Base-by-base conservation (phyloP, 2,329 filamentous ascomycete species). In the Diaporthe sp. region DNA sequence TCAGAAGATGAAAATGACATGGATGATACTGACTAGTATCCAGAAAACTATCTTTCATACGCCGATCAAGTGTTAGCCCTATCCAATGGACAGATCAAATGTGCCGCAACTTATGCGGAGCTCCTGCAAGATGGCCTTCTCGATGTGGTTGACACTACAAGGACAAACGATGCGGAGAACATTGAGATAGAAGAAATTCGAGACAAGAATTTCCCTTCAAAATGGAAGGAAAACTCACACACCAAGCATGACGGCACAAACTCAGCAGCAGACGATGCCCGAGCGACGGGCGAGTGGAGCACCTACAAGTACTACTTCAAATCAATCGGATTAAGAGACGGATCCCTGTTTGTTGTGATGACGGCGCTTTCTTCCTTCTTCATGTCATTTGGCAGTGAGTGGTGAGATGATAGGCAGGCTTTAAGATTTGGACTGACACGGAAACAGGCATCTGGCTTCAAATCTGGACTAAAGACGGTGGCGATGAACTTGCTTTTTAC, bases 21-120 rank as follows among this genome's bases (percentile, higher is more conserved):
- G 31, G 5, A 31, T 31, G 9, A 80, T 3, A 79, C 82, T 39
- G 80, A 84, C 61, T 84, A 87, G 15, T 79, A 82, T 25, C 77
- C 84, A 6, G 84, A 19, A 49, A 49, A 49, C 1, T n/a, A 22
- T 49, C 8, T 49, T 19, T 49, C 46, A 49, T 49, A n/a, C 19
- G 46, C 46, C 8, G 46, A 49, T 19, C 17, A 49, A 49, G 17
- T 49, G 5, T 49, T 49, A 9, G 46, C 46, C 8, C 46, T 49
- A 8, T 49, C 46, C 5, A 22, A 49, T 6, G 19, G 46, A 49
- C 19, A 49, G 17, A 49, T 49, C 8, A 19, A 49, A 22, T 3
- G 7, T 22, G 15, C 46, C 6, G 8, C 37, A 39, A 39, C 37
- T 39, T 39, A 39, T 39, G 10, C 10, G 37, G 37, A 39, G 37